phyloP scores from a whole-genome alignment of 441 rosid species.

The Pelargonium fulgidum region DNA sequence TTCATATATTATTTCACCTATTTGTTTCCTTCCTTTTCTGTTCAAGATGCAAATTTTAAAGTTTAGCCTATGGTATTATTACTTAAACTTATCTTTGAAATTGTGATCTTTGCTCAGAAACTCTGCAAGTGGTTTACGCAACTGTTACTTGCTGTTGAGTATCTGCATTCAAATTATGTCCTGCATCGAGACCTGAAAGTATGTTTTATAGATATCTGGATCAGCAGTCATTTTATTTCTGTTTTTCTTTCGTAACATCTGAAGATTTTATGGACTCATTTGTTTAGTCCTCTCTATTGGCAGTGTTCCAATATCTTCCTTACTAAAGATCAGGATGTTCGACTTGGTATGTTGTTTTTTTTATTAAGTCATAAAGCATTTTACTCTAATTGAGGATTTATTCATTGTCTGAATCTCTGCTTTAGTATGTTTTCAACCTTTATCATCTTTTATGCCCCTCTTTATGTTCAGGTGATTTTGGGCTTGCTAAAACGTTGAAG shows the following conservation, averaged over 20 bases:
- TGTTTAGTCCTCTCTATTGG: conserved; percentile 18
- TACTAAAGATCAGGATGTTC: conserved; percentile 88
- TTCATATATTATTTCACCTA: neutral
- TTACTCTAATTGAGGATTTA: neutral
- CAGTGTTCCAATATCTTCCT: conserved; percentile 97
- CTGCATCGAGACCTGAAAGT: conserved; percentile 92
- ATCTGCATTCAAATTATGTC: conserved; percentile 81
- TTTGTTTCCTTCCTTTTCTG: neutral
- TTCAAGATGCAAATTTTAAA: neutral
- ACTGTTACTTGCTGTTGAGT: conserved; percentile 76
- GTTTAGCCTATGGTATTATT: conserved; percentile 21
- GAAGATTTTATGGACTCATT: conserved; percentile 25
- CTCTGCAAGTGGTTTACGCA: conserved; percentile 97
- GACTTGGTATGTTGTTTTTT: conserved; percentile 46
- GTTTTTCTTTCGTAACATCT: conserved; percentile 8
- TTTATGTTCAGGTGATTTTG: conserved; percentile 72
- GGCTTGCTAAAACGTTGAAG: conserved; percentile 90
- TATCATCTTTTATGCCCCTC: conserved; percentile 12
- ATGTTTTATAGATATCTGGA: conserved; percentile 20
- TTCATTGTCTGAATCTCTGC: neutral
- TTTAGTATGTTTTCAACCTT: no score
- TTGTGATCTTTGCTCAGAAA: conserved; percentile 42
- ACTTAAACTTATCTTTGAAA: neutral
- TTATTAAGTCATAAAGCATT: conserved; percentile 2
- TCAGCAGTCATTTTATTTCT: conserved; percentile 7